Conservation (phyloP, 306 rosid genomes). For the Fragaria iinumae region DNA sequence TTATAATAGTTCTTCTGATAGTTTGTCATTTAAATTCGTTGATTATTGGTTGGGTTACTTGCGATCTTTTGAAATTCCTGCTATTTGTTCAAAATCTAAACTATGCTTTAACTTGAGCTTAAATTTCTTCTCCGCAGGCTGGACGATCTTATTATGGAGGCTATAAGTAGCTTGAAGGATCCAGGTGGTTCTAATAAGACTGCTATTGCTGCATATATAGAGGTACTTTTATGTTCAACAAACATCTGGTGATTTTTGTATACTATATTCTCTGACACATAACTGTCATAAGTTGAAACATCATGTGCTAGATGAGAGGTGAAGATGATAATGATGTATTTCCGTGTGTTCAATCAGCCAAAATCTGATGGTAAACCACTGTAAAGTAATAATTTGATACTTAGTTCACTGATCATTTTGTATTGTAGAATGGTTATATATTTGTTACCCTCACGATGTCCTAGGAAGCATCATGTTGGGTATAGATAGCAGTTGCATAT, state of each 20-base stretch:
- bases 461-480: background rate
- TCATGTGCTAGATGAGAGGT: background rate
- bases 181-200: constrained; percentile 88
- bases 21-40: background rate
- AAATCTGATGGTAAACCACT: background rate
- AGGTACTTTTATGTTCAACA: constrained; percentile 46
- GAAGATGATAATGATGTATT: background rate
- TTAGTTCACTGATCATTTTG: background rate
- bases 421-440: background rate
- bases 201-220: constrained; percentile 73
- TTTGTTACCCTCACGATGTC: background rate
- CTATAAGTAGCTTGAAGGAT: constrained; percentile 73
- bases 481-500: background rate
- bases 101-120: background rate
- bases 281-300: background rate
- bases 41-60: background rate
- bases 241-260: constrained; percentile 14
- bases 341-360: background rate
- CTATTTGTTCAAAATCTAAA: background rate
- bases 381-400: background rate
- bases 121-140: constrained; percentile 43
- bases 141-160: constrained; percentile 87
- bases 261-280: background rate
- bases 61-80: background rate
- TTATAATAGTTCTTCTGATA: background rate